phyloP scores from a whole-genome alignment of 805 yeast genomes.

The Kodamaea kaohsiungensis region DNA sequence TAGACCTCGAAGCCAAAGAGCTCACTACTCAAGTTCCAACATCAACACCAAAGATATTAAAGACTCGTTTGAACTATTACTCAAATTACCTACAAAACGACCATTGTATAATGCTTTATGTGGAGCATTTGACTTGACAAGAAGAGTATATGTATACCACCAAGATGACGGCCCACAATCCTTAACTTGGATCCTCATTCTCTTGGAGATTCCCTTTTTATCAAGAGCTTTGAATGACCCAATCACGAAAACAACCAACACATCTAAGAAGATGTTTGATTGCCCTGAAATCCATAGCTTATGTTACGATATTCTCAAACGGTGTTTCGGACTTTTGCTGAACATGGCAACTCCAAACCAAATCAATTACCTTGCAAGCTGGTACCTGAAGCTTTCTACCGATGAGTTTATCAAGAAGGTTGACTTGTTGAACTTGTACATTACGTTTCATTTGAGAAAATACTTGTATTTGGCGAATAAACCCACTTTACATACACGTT shows the following conservation, averaged over 20 bases:
- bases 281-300: conserved; percentile 54
- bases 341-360: conserved; percentile 40
- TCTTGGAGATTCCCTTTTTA: conserved; percentile 69
- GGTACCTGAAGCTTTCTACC: conserved; percentile 51
- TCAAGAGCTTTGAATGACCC: conserved; percentile 42
- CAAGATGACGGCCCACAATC: conserved; percentile 43
- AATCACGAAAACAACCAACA: not conserved
- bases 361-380: conserved; percentile 48
- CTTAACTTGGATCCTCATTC: conserved; percentile 60
- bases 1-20: conserved; percentile 23
- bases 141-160: conserved; percentile 43
- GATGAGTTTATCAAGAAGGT: conserved; percentile 53
- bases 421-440: conserved; percentile 70
- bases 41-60: conserved; percentile 51
- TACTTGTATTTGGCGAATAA: conserved; percentile 41
- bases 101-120: conserved; percentile 59
- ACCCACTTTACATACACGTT: not conserved
- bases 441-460: conserved; percentile 72
- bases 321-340: conserved; percentile 68
- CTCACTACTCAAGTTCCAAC: conserved; percentile 47
- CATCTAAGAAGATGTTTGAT: conserved; percentile 21
- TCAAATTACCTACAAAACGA: conserved; percentile 56
- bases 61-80: conserved; percentile 46
- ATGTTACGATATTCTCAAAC: conserved; percentile 69
- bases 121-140: conserved; percentile 53